Base-by-base conservation (phyloP, 2,329 filamentous ascomycete genomes). In the Colletotrichum falcatum region DNA sequence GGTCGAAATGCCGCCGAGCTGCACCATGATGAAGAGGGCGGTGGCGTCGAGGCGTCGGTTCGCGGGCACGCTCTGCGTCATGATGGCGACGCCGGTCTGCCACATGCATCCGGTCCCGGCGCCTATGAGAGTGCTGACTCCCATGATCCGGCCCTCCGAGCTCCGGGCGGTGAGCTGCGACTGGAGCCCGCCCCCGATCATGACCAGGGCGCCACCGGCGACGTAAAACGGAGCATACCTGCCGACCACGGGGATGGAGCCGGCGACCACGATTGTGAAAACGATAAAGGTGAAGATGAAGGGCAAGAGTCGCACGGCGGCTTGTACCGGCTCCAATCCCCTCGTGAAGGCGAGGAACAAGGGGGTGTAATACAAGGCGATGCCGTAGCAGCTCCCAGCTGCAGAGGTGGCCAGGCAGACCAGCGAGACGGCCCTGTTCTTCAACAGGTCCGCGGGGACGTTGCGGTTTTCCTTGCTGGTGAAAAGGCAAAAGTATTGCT, bases 321-420 rank as follows among this genome's bases (percentile, higher is more conserved):
- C 80, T n/a, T 78, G 66, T 4, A 86, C 74, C 0, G 83, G 79
- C 3, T 73, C 78, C 37, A 85, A 80, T 5, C 82, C 82, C 3
- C 78, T 79, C 0, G 80, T 81, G 74, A 88, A 89, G 67, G 86
- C 83, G 75, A 88, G 88, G 77, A 82, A 88, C 0, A 89, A 77
- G 0, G 87, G 87, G 9, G 86, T 83, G 76, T 86, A 89, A 77
- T 88, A 89, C 8, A 86, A 78, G 0, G 80, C 74, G 55, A 83
- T 77, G 18, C 81, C 83, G 68, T 82, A 79, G 11, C 77, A 77
- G 3, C 80, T 77, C 8, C 78, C 80, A 0, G 78, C 78, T 39
- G 77, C 78, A 2, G 78, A 75, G 0, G 80, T 83, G 8, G 79
- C 77, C 37, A 86, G 75, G 73, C 81, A 84, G 1, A 88, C 76